These are phyloP conservation scores for Cryptococcus sp. DNA, from an alignment of 1,284 basidiomycete species.

Conservation along the genomic window DNA sequence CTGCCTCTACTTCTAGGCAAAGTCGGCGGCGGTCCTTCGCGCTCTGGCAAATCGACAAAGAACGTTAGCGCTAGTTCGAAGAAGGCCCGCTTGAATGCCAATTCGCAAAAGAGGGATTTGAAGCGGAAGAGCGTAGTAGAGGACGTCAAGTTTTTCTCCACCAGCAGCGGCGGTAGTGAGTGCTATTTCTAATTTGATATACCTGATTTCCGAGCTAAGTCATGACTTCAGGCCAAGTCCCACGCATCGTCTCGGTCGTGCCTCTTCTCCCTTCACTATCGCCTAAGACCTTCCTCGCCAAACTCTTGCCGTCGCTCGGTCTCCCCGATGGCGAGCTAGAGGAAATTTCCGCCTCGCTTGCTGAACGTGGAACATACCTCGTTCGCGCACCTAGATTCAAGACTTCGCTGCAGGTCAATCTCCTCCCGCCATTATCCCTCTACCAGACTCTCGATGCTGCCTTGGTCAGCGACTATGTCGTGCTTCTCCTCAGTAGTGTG, in stretches of 20 bases:
- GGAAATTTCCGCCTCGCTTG: slow-evolving; percentile 17
- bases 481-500: slow-evolving; percentile 77
- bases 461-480: slow-evolving; percentile 86
- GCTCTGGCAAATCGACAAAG: slow-evolving; percentile 25
- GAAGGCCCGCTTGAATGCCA: slow-evolving; percentile 45
- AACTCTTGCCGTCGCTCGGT: slow-evolving; percentile 68
- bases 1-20: too few species aligned
- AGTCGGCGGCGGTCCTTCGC: too few species aligned
- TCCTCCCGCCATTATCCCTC: slow-evolving; percentile 68
- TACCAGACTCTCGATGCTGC: slow-evolving; percentile 83
- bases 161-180: slow-evolving; percentile 50
- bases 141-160: slow-evolving; percentile 52
- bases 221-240: slow-evolving; percentile 45
- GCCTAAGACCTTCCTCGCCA: slow-evolving; percentile 69
- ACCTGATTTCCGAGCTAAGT: neutral
- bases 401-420: slow-evolving; percentile 82
- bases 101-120: slow-evolving; percentile 54
- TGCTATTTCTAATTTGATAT: neutral
- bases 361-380: slow-evolving; percentile 61
- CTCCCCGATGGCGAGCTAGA: slow-evolving; percentile 58
- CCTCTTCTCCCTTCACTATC: slow-evolving; percentile 54
- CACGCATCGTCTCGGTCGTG: slow-evolving; percentile 54
- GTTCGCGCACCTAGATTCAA: slow-evolving; percentile 83
- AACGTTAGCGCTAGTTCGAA: slow-evolving; percentile 39
- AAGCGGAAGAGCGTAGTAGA: slow-evolving; percentile 68